These are phyloP conservation scores for Ceratocystis huliohia DNA, from an alignment of 2,329 filamentous ascomycete genomes.

Conservation along the genomic window DNA sequence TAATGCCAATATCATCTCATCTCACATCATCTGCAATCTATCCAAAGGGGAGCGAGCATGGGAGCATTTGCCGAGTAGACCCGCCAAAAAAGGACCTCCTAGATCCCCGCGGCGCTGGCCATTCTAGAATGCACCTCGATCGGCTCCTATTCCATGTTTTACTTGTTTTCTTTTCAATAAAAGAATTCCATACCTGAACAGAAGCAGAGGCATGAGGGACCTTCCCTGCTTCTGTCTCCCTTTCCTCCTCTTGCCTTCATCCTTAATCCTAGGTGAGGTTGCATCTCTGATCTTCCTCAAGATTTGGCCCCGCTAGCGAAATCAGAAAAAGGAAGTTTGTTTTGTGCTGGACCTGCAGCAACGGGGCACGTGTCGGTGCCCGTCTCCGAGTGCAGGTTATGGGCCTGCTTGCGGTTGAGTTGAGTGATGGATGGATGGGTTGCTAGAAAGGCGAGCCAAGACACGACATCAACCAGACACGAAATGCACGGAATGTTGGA, in stretches of 20 bases:
- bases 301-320: neutral
- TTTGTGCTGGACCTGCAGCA: neutral
- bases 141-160: neutral
- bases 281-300: neutral
- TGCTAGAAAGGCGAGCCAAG: neutral
- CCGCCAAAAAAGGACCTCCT: neutral
- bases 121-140: neutral
- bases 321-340: neutral
- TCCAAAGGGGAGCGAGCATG: neutral
- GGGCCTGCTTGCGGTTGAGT: no score
- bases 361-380: neutral
- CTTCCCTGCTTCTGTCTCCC: neutral
- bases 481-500: neutral
- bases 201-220: neutral
- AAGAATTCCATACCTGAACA: neutral
- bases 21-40: neutral
- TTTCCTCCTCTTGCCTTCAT: neutral
- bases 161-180: neutral
- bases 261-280: neutral
- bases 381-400: neutral
- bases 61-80: neutral
- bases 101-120: no score
- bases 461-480: neutral
- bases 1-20: neutral
- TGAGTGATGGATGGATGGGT: neutral